These are phyloP conservation scores for Onygenales sp. DNA, from an alignment of 2,329 filamentous ascomycete species.

Conservation along the genomic window DNA sequence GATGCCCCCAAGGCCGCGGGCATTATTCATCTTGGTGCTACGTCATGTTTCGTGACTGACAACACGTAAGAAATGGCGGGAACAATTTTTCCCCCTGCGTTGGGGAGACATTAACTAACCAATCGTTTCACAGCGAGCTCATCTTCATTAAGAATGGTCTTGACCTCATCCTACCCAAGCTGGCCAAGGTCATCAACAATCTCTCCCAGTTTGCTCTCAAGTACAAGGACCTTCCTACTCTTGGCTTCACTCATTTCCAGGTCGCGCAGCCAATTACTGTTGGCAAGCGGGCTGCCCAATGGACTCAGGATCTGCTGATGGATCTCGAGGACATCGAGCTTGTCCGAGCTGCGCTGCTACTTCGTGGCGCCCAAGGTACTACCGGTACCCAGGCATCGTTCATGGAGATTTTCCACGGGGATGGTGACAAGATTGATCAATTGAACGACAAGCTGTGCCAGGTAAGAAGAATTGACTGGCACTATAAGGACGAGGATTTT, in stretches of 20 bases:
- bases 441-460: conserved; percentile 55
- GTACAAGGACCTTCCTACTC: conserved; percentile 61
- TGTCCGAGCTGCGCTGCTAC: conserved; percentile 58
- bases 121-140: conserved; percentile 45
- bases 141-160: conserved; percentile 68
- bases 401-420: conserved; percentile 56
- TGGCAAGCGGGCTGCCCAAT: conserved; percentile 60
- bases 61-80: conserved; percentile 31
- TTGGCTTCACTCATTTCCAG: conserved; percentile 55
- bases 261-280: conserved; percentile 53
- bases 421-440: conserved; percentile 51
- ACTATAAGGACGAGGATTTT: too few species aligned
- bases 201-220: conserved; percentile 62
- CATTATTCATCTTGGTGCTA: conserved; percentile 71
- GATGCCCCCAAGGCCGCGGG: conserved; percentile 68
- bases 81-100: too few species aligned
- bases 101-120: too few species aligned
- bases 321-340: conserved; percentile 66
- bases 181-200: conserved; percentile 70
- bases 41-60: conserved; percentile 45
- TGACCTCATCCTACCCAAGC: conserved; percentile 65
- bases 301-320: conserved; percentile 66
- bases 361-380: conserved; percentile 62
- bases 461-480: conserved; percentile 19
- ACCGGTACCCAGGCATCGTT: conserved; percentile 74